A percentile compares a stretch with the other conserved stretches of the same genome.
phyloP scores from a whole-genome alignment of 2,329 filamentous ascomycete species.

The Colletotrichum horii region DNA sequence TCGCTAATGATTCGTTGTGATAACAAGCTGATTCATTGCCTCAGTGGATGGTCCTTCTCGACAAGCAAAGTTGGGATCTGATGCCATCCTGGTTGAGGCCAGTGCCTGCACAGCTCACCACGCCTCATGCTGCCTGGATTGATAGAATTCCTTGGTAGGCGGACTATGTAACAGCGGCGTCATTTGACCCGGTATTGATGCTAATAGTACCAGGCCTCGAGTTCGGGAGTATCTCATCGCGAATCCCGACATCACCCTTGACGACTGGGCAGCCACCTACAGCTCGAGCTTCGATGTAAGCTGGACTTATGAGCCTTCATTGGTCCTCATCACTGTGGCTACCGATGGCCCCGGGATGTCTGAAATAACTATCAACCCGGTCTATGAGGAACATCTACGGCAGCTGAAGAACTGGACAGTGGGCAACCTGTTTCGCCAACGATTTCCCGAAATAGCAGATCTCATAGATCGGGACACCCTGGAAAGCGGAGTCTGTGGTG shows the following conservation, averaged over 20 bases:
- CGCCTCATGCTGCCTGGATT: slow-evolving; percentile 34
- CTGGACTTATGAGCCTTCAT: slow-evolving; percentile 33
- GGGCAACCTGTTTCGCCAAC: slow-evolving; percentile 27
- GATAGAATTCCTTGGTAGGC: slow-evolving; percentile 34
- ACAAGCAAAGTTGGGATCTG: slow-evolving; percentile 32
- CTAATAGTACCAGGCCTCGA: slow-evolving; percentile 26
- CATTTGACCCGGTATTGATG: not conserved
- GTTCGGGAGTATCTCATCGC: slow-evolving; percentile 32
- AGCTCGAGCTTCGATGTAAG: slow-evolving; percentile 34
- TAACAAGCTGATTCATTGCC: slow-evolving; percentile 25
- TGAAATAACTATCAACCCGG: slow-evolving; percentile 30
- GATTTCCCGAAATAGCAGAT: slow-evolving; percentile 28
- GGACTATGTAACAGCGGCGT: not conserved
- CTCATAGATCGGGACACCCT: not conserved
- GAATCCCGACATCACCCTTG: slow-evolving; percentile 33
- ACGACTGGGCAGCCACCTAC: slow-evolving; percentile 34
- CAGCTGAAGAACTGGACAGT: slow-evolving; percentile 34
- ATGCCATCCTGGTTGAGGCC: slow-evolving; percentile 34
- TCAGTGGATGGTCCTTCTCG: slow-evolving; percentile 34
- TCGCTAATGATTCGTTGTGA: not conserved
- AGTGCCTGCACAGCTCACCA: slow-evolving; percentile 28
- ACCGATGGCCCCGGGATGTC: not conserved
- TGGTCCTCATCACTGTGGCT: slow-evolving; percentile 26
- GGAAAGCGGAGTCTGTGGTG: not conserved
- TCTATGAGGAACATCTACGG: slow-evolving; percentile 34